Base-by-base conservation (phyloP, 148 eudicot species). In the Cornus controversa region DNA sequence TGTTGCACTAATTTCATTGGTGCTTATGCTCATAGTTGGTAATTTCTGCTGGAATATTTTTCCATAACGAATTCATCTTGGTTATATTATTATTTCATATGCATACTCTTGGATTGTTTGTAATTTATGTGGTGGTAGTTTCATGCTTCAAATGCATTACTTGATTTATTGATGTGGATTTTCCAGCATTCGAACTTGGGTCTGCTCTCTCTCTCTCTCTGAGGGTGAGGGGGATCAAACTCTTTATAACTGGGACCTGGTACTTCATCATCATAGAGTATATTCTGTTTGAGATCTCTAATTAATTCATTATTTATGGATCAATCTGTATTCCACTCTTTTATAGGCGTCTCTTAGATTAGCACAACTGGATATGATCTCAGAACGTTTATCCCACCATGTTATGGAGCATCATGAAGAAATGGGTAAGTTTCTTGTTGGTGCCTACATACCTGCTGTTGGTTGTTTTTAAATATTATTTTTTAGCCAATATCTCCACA, bases 341-440 rank as follows among this genome's bases (percentile, higher is more conserved):
- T 81, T 79, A 69, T 80, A 95, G 99, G 97, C 99, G 31, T 65
- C 97, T 80, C 85, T 93, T 82, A 88, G 96, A 89, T 79, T 95
- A 80, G 90, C 93, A 69, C 99, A 95, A 77, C 82, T 93, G 87
- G 99, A 95, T 79, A 88, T 66, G 68, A 87, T 93, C 76, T 77
- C 91, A 64, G 96, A 90, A 69, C 87, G 87, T 77, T 88, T 95
- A 77, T 90, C 99, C 60, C 91, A 77, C 80, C 94, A 93, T 87
- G 97, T 95, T 75, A 93, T 93, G 94, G 96, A 90, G 87, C 91
- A 93, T 83, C 91, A 95, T 77, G 99, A 95, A 84, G 89, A 87
- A 85, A 95, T 95, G 99, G 99, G 99, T 91, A 83, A 74, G 89
- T 72, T 77, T 75, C 77, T 70, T 78, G 34, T 31, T 68, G 47